Evolutionary conservation across 179 eudicot species (phyloP).

Genomic region (Camellia oleifera): DNA sequence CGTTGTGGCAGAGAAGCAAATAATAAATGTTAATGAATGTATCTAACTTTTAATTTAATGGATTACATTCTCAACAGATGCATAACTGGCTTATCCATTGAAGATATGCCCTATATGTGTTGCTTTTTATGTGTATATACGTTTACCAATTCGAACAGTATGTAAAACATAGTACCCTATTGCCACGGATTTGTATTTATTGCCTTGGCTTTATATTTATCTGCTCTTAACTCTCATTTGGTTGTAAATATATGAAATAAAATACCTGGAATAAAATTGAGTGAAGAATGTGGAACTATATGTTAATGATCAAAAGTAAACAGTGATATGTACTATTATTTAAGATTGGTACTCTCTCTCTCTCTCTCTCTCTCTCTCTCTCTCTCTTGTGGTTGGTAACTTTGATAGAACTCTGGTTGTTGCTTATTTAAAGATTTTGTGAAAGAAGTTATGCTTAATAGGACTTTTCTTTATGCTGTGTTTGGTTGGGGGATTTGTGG

Average conservation of each 20-base stretch:
- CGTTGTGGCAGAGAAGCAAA: not conserved
- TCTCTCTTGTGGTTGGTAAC: not conserved
- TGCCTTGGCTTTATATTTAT: not conserved
- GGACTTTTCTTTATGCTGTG: no score
- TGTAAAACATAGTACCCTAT: not conserved
- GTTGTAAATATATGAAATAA: not conserved
- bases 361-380: no score
- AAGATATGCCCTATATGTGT: not conserved
- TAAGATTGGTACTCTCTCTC: not conserved
- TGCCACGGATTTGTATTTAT: not conserved
- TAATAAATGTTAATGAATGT: not conserved
- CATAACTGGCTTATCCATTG: constrained; percentile 13
- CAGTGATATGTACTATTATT: no score
- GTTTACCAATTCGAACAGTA: not conserved
- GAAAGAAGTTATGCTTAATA: no score
- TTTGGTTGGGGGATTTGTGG: no score
- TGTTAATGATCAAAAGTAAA: not conserved
- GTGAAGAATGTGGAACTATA: no score
- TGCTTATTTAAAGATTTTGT: no score
- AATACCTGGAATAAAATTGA: no score
- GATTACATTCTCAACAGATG: constrained; percentile 2
- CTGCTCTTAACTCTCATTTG: not conserved
- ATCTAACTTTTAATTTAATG: not conserved
- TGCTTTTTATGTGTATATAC: not conserved
- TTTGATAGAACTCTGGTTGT: not conserved